Evolutionary conservation across 306 rosid species (phyloP).

Genomic region (Acacia melanoxylon): DNA sequence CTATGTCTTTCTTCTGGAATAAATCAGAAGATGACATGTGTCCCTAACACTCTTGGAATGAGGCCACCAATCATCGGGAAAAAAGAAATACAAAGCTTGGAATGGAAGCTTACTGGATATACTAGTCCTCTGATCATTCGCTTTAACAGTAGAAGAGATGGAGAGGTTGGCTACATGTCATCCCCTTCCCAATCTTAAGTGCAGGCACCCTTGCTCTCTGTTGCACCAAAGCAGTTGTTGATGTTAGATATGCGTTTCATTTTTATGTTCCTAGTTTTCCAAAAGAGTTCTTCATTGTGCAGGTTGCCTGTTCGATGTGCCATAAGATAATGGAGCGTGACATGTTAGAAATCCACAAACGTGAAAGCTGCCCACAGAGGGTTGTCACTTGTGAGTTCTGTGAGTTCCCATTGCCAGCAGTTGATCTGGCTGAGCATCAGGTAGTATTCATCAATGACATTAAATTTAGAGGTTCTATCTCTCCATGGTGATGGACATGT

Average conservation of each 20-base stretch:
- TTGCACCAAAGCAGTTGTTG: neutral
- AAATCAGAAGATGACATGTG: too few relatives aligned
- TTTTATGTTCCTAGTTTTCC: constrained; percentile 13
- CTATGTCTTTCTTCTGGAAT: too few relatives aligned
- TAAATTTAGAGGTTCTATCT: neutral
- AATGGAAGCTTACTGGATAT: constrained; percentile 27
- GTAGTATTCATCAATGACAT: constrained; percentile 36
- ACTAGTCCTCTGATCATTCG: neutral
- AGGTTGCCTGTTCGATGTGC: constrained; percentile 91
- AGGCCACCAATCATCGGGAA: neutral
- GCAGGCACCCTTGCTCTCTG: neutral
- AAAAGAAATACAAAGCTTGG: neutral
- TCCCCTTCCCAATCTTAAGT: neutral
- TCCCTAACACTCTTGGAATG: constrained; percentile 10
- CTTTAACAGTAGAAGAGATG: neutral
- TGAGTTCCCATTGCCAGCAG: constrained; percentile 88
- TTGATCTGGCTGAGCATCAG: constrained; percentile 95
- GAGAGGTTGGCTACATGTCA: constrained; percentile 11
- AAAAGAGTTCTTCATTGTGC: constrained; percentile 28
- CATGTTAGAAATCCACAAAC: constrained; percentile 71
- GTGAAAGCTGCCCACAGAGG: constrained; percentile 86
- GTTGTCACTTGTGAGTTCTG: constrained; percentile 88
- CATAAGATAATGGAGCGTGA: constrained; percentile 85
- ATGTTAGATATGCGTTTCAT: constrained; percentile 23
- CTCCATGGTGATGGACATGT: neutral